Base-by-base conservation (phyloP, 2,329 filamentous ascomycete species). In the Botrytis porri region DNA sequence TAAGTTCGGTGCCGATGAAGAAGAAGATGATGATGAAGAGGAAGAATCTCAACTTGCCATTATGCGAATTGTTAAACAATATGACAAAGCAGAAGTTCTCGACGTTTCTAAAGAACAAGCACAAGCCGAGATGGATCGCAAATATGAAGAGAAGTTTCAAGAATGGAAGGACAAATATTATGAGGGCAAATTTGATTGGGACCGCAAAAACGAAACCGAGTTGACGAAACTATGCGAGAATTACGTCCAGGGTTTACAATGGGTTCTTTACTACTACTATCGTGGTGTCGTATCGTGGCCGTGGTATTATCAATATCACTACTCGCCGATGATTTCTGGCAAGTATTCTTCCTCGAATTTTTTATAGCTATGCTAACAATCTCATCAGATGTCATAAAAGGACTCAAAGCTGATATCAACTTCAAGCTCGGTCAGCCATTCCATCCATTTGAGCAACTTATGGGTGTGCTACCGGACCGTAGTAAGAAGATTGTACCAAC, bases 221-320 rank as follows among this genome's bases (percentile, higher is more conserved):
- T 86, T 98, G 80, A 90, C 86, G 71, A 91, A 92, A 76, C 86
- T 99, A 74, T 92, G 93, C 39, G 94, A 98, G 83, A 99, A 98
- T 83, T 99, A 99, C 79, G 94, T 99, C 10, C 93, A 99, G 83
- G 96, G 96, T 75, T 84, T 99, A 74, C 96, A 99, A 82, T 99
- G 96, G 97, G 96, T 99, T 61, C 85, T 99, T 67, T 98, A 92
- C 83, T 99, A 99, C 85, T 99, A 99, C 83, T 99, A 99, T 84
- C 91, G 92, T 71, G 96, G 96, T 75, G 96, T 99, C 74, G 96
- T 94, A 25, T 98, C 95, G 20, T 99, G 96, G 96, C 94, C 96
- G 22, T 99, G 96, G 96, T 99, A 93, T 84, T 99, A 98, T 83
- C 87, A 87, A 74, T 99, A 97, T 82, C 97, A 99, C 83, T 99